Percentiles rank a stretch among this genome's conserved stretches.
phyloP scores from a whole-genome alignment of 2,329 filamentous ascomycete species.

The Scytalidium lignicola region DNA sequence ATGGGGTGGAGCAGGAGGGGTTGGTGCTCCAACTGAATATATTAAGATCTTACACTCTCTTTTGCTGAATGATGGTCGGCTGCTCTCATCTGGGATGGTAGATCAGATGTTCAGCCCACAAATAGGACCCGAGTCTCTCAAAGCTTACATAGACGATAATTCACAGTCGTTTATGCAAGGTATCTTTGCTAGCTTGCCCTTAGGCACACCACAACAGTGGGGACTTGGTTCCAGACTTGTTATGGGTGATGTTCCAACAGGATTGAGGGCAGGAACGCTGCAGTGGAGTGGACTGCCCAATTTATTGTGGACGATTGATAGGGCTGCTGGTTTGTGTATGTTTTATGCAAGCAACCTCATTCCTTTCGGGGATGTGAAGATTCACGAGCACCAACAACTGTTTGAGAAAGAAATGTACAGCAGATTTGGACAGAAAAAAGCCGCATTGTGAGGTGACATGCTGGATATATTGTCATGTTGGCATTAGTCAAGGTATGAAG shows the following conservation, averaged over 20 bases:
- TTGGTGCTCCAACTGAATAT: conserved; percentile 2
- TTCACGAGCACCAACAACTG: not conserved
- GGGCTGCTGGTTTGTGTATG: not conserved
- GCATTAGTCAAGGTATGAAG: too few relatives aligned
- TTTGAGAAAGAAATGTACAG: conserved; percentile 4
- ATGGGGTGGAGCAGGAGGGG: conserved; percentile 5
- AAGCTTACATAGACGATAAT: not conserved
- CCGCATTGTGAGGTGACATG: too few relatives aligned
- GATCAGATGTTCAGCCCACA: conserved; percentile 10
- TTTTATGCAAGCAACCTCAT: conserved; percentile 7
- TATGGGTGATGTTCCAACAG: conserved; percentile 1
- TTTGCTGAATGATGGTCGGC: conserved; percentile 5
- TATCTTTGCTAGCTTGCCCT: not conserved
- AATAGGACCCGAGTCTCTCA: not conserved
- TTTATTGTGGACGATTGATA: conserved; percentile 5
- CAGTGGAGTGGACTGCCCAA: conserved; percentile 4
- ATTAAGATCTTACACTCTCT: conserved; percentile 10
- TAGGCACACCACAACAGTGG: conserved; percentile 1
- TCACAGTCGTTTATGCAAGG: too few relatives aligned
- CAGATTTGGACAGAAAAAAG: too few relatives aligned
- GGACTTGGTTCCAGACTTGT: conserved; percentile 1
- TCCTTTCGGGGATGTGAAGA: conserved; percentile 4
- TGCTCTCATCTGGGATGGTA: conserved; percentile 4
- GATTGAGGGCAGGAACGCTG: conserved; percentile 5
- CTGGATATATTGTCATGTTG: too few relatives aligned